phyloP scores from a whole-genome alignment of 2,329 filamentous ascomycete genomes.

The Aspergillus sp. region DNA sequence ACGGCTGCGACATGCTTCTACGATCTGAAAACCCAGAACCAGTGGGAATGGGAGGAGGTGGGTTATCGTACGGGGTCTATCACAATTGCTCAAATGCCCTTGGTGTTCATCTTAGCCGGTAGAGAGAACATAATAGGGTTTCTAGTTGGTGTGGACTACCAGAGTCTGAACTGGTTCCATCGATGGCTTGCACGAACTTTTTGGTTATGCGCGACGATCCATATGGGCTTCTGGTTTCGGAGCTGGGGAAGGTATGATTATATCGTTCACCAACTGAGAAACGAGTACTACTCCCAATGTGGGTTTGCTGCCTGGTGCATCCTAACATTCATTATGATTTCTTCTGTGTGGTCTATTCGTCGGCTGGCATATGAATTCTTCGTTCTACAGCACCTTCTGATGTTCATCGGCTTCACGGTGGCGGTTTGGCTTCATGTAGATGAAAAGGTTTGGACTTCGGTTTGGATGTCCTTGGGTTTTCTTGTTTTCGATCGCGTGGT shows the following conservation, averaged over 20 bases:
- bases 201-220: conserved; percentile 54
- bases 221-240: conserved; percentile 56
- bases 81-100: conserved; percentile 53
- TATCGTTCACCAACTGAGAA: conserved; percentile 48
- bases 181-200: conserved; percentile 53
- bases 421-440: conserved; percentile 52
- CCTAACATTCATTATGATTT: conserved; percentile 52
- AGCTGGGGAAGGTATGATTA: conserved; percentile 55
- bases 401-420: conserved; percentile 50
- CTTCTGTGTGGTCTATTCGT: conserved; percentile 52
- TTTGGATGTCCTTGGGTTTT: conserved; percentile 51
- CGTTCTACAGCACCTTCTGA: conserved; percentile 54
- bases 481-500: conserved; percentile 46
- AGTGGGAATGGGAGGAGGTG: conserved; percentile 55
- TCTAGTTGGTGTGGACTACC: conserved; percentile 50
- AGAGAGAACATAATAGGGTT: conserved; percentile 56
- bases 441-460: conserved; percentile 42
- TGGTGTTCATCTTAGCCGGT: conserved; percentile 57
- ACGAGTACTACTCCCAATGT: conserved; percentile 50
- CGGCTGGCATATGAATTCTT: conserved; percentile 55
- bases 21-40: conserved; percentile 50
- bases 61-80: conserved; percentile 58
- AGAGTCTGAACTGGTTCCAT: conserved; percentile 54
- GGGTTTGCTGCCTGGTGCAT: conserved; percentile 56
- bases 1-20: conserved; percentile 59